Base-by-base conservation (phyloP, 2,329 filamentous ascomycete species). In the Venturia aucupariae region DNA sequence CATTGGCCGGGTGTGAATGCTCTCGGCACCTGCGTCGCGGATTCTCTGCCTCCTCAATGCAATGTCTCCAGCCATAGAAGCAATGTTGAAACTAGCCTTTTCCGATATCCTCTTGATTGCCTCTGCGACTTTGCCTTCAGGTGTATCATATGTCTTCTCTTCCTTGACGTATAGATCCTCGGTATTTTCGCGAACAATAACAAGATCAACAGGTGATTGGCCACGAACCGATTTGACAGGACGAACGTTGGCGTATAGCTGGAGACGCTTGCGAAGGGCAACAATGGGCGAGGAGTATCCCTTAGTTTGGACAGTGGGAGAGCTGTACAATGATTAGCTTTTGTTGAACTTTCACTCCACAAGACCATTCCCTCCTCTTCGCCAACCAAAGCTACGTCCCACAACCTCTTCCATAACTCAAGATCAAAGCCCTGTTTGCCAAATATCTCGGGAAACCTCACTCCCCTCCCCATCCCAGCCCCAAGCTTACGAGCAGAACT, bases 101-200 rank as follows among this genome's bases (percentile, higher is more conserved):
- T 95, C 87, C 15, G 90, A 90, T 73, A 99, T 99, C 72, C 93
- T 90, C 84, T 99, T 99, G 80, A 97, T 93, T 59, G 94, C 94
- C 80, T 97, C 93, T 68, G 94, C 93, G 65, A 97, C 89, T 80
- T 91, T 92, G 76, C 81, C 82, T 66, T 90, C 84, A 42, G 87
- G 81, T 39, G 84, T 86, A 63, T 90, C 85, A 74, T 85, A 88
- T 27, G 92, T 97, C 76, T 82, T 88, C 81, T 99, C 94, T 76
- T 97, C 90, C 81, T 97, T 97, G 71, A 99, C 93, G 78, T 96
- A 96, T 48, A 99, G 84, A 76, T 99, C 94, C 80, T 99, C 94
- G 39, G 94, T 99, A 82, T 99, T 99, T 79, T 99, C 94, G 69
- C 94, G 90, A 64, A 97, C 94, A 72, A 97, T 99, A 72, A 99